These are phyloP conservation scores for Candida boidinii DNA, from an alignment of 805 yeast genomes.

Conservation along the genomic window DNA sequence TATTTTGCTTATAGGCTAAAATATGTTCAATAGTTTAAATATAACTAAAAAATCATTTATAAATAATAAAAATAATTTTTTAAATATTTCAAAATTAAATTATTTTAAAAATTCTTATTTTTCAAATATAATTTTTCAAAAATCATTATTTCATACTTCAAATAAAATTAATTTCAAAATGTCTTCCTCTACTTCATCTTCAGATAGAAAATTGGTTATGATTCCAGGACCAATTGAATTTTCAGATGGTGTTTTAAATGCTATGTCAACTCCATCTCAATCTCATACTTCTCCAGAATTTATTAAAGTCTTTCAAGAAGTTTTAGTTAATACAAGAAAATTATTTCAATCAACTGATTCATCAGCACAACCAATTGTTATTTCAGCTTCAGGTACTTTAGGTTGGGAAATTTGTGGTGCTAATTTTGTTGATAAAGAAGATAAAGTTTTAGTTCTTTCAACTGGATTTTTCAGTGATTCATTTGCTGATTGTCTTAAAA, in stretches of 20 bases:
- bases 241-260: conserved; percentile 67
- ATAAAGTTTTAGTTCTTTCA: conserved; percentile 70
- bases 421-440: conserved; percentile 59
- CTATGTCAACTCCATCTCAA: conserved; percentile 76
- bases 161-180: no score
- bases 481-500: conserved; percentile 65
- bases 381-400: conserved; percentile 88
- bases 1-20: no score
- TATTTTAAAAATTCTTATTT: no score
- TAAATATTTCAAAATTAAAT: no score
- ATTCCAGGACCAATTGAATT: conserved; percentile 88
- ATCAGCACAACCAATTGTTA: conserved; percentile 68
- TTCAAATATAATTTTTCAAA: no score
- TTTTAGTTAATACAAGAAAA: conserved; percentile 57
- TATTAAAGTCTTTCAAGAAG: conserved; percentile 60
- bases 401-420: conserved; percentile 92
- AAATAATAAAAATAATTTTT: no score
- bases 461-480: conserved; percentile 88
- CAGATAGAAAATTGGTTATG: no score
- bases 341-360: conserved; percentile 64
- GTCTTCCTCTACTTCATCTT: no score
- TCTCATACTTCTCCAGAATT: conserved; percentile 91
- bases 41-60: no score
- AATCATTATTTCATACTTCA: no score
- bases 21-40: no score